Conservation (phyloP, 164 flowering plant genomes). For the Vitis rotundifolia region DNA sequence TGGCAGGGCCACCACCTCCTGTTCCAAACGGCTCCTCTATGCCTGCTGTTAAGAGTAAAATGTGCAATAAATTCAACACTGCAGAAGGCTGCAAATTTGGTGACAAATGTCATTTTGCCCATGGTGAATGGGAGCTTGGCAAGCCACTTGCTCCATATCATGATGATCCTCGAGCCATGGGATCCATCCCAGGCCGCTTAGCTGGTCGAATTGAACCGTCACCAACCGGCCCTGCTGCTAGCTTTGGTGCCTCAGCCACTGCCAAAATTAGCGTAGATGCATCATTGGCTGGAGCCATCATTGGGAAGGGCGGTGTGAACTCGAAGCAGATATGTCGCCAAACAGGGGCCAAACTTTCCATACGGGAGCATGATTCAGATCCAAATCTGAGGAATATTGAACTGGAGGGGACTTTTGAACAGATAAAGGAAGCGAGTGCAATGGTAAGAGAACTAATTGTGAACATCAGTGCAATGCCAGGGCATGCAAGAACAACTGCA, state of each 20-base stretch:
- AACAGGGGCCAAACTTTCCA: slow-evolving; percentile 82
- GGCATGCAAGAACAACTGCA: slow-evolving; percentile 15
- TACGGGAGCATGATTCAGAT: slow-evolving; percentile 81
- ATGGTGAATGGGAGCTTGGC: slow-evolving; percentile 88
- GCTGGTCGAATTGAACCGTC: slow-evolving; percentile 42
- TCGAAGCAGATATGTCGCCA: slow-evolving; percentile 86
- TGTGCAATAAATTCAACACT: slow-evolving; percentile 70
- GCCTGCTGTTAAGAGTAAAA: slow-evolving; percentile 45
- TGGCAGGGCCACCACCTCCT: slow-evolving; percentile 28
- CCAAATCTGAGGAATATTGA: slow-evolving; percentile 82
- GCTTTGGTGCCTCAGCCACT: slow-evolving; percentile 82
- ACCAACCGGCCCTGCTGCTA: slow-evolving; percentile 50
- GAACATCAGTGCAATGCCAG: slow-evolving; percentile 33
- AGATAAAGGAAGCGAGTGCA: slow-evolving; percentile 77
- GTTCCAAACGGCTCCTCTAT: slow-evolving; percentile 40
- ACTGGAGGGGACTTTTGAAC: slow-evolving; percentile 91
- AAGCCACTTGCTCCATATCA: slow-evolving; percentile 42
- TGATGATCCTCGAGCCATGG: slow-evolving; percentile 53
- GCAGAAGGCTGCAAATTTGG: slow-evolving; percentile 95
- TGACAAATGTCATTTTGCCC: slow-evolving; percentile 87
- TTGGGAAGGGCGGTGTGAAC: slow-evolving; percentile 90
- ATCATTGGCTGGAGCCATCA: slow-evolving; percentile 86
- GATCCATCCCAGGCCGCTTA: slow-evolving; percentile 36
- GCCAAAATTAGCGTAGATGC: slow-evolving; percentile 93
- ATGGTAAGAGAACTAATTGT: slow-evolving; percentile 80